Percentiles rank a stretch among this genome's conserved stretches.
These are phyloP conservation scores for Termitomyces eurrhizus DNA, from an alignment of 768 basidiomycete genomes.

Conservation along the genomic window DNA sequence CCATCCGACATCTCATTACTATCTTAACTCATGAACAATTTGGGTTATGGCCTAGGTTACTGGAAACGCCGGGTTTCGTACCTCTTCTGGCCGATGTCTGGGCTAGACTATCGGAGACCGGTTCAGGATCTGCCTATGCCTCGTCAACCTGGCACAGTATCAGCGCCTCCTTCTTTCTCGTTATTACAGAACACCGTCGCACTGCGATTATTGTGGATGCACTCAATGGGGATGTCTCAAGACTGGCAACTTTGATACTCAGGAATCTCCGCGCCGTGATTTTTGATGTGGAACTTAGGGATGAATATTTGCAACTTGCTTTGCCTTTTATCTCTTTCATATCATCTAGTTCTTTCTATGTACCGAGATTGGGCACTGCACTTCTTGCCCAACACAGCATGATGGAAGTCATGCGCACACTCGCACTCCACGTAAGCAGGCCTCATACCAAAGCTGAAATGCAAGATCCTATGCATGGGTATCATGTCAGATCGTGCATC, in stretches of 20 bases:
- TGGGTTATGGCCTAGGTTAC: neutral
- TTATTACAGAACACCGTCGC: neutral
- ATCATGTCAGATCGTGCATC: neutral
- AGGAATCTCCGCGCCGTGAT: neutral
- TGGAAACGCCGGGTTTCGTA: conserved; percentile 1
- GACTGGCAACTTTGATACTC: neutral
- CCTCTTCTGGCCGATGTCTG: conserved; percentile 1
- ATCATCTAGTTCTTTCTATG: neutral
- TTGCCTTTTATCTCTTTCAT: conserved; percentile 2
- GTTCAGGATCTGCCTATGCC: neutral
- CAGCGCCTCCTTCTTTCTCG: neutral
- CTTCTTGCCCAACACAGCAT: conserved; percentile 7
- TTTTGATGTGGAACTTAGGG: neutral
- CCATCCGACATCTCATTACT: neutral
- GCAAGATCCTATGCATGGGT: neutral
- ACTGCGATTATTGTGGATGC: neutral
- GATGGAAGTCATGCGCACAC: conserved; percentile 7
- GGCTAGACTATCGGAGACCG: conserved; percentile 3
- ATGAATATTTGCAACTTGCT: neutral
- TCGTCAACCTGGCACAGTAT: neutral
- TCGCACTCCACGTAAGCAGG: neutral
- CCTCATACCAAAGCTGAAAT: neutral
- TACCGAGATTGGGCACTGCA: conserved; percentile 2
- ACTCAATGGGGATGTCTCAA: conserved; percentile 2
- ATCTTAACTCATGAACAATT: neutral